Evolutionary conservation across 2,329 filamentous ascomycete genomes (phyloP), one percentile per base, ranked within the genome.

Genomic region (Phyllosticta capitalensis): DNA sequence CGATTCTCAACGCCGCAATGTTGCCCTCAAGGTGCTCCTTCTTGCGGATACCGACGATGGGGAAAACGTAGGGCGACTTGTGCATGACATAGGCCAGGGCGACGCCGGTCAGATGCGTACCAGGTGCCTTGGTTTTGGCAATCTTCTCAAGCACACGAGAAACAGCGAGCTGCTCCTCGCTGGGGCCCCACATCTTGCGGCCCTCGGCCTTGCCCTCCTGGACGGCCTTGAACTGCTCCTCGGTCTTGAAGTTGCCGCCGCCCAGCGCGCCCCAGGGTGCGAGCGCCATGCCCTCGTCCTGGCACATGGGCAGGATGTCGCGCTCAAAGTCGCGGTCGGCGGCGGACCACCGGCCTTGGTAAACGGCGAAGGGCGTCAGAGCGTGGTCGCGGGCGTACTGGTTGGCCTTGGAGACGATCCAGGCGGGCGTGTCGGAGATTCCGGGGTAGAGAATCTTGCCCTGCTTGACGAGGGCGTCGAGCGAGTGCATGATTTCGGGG

Each of bases 31-130:
- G 74, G 67, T 91, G 87, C 55, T 86, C 82, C 9, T 88, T 71
- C 65, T 84, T 90, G 10, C 87, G 79, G 0, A 85, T 85, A 10
- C 88, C 87, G 4, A 90, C 77, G 49, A 91, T 83, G 1, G 88
- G 88, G 67, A 89, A 89, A 12, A 90, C 84, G 65, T 89, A 83
- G 0, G 86, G 82, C 0, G 84, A 76, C 74, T 90, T 90, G 64
- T 83, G 80, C 78, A 88, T 81, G 14, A 90, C 83, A 67, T 91
- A 91, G 1, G 88, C 87, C 22, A 91, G 72, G 9, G 88, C 87
- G 33, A 89, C 74, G 45, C 79, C 79, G 5, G 82, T 83, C 45
- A 87, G 75, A 48, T 78, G 74, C 7, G 76, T 74, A 51, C 56
- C 56, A 14, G 38, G 38, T 1, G 80, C 79, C 64, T 85, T 81